Percentiles rank a stretch among this genome's conserved stretches.
Evolutionary conservation across 2,329 filamentous ascomycete species (phyloP).

Genomic region (Colletotrichum echinochloae): DNA sequence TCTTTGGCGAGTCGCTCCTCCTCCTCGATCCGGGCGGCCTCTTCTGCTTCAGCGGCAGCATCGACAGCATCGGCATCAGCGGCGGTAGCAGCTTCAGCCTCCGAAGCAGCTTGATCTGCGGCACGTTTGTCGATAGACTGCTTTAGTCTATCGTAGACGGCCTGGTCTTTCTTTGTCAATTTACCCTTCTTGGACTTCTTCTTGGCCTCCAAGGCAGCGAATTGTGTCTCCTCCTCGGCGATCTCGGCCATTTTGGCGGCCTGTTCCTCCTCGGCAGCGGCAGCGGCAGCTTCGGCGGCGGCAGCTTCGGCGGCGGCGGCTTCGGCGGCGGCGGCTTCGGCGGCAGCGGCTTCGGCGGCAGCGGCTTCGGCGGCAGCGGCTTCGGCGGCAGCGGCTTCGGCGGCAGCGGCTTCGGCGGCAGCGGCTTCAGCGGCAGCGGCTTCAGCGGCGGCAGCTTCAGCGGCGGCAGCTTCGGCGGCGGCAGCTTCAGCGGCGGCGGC

Average conservation of each 20-base stretch:
- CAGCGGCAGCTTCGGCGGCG: constrained; percentile 15
- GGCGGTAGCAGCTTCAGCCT: constrained; percentile 17
- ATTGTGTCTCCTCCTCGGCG: constrained; percentile 52
- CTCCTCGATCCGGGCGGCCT: constrained; percentile 46
- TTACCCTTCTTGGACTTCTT: constrained; percentile 61
- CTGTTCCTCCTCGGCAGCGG: constrained; percentile 37
- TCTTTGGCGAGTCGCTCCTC: constrained; percentile 51
- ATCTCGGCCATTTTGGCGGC: constrained; percentile 43
- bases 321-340: constrained; percentile 11
- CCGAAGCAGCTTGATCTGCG: constrained; percentile 48
- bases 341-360: constrained; percentile 16
- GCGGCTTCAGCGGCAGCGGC: constrained; percentile 20
- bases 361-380: constrained; percentile 9
- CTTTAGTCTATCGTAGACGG: constrained; percentile 55
- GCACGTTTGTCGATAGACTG: constrained; percentile 50
- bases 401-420: constrained; percentile 10
- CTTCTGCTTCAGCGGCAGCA: constrained; percentile 54
- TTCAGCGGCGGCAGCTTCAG: constrained; percentile 11
- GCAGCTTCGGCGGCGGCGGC: constrained; percentile 4
- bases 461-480: constrained; percentile 17
- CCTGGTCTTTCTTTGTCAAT: constrained; percentile 58
- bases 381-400: constrained; percentile 12
- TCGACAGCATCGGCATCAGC: constrained; percentile 43
- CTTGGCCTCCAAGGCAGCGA: constrained; percentile 58
- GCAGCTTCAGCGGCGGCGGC: constrained; percentile 6